Conservation (phyloP, 225 moss, liverwort and hornwort species). For the Polytrichum commune region DNA sequence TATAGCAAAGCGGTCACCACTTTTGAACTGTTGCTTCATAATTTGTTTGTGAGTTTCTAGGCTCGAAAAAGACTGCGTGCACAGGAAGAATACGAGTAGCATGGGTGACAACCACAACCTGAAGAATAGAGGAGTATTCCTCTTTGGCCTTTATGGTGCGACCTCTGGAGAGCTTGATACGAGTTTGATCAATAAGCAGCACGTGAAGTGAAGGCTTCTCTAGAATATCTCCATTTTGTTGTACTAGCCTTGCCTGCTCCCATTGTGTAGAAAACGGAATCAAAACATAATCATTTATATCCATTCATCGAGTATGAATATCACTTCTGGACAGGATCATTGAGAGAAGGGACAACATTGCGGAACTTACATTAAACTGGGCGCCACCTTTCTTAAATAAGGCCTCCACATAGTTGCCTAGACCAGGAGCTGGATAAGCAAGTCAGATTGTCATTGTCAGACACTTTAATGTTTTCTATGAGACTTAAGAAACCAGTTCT, state of each 20-base stretch:
- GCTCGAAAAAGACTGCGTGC: neutral
- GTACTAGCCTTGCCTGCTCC: conserved; percentile 64
- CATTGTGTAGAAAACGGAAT: too few relatives aligned
- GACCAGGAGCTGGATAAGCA: conserved; percentile 55
- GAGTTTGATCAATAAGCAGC: conserved; percentile 68
- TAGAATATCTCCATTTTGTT: conserved; percentile 82
- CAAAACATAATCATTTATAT: too few relatives aligned
- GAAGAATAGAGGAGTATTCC: conserved; percentile 60
- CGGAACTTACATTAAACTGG: conserved; percentile 67
- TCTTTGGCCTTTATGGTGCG: conserved; percentile 77
- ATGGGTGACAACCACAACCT: conserved; percentile 10
- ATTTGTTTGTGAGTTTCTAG: neutral
- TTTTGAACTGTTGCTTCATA: neutral
- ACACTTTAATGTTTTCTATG: too few relatives aligned
- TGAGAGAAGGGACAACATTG: too few relatives aligned
- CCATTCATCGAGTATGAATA: too few relatives aligned
- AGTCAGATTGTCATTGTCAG: neutral
- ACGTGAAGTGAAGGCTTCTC: conserved; percentile 69
- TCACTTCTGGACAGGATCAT: too few relatives aligned
- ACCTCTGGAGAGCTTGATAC: conserved; percentile 71
- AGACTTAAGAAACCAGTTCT: too few relatives aligned
- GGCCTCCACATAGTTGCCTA: conserved; percentile 83
- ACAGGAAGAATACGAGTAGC: conserved; percentile 10
- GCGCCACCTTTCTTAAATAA: conserved; percentile 83
- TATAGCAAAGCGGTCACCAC: neutral